Conservation (phyloP, 805 yeast genomes). For the Candida quercuum region DNA sequence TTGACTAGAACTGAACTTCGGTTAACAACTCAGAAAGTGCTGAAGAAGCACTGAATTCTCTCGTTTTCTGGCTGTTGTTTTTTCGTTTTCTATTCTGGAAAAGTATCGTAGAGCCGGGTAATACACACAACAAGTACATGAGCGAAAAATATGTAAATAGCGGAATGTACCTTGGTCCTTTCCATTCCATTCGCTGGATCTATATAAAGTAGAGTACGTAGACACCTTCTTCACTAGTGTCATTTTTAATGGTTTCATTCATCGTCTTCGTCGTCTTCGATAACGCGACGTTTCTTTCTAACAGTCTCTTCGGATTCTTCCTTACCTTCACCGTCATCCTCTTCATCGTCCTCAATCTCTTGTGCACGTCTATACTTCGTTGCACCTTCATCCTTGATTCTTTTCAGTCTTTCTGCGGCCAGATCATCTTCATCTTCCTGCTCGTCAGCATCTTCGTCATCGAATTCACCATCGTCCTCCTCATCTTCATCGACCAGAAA, state of each 20-base stretch:
- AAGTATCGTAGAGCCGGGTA: too few species aligned
- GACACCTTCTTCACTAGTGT: too few species aligned
- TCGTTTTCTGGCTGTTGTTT: background rate
- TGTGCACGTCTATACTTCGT: conserved; percentile 31
- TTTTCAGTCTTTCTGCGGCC: conserved; percentile 25
- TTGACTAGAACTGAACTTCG: background rate
- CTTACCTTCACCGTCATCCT: conserved; percentile 12
- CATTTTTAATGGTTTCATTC: too few species aligned
- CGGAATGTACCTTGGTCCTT: too few species aligned
- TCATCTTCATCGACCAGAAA: conserved; percentile 43
- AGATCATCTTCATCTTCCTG: conserved; percentile 51
- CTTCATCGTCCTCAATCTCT: conserved; percentile 21
- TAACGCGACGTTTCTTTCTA: conserved; percentile 42
- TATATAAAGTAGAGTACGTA: too few species aligned
- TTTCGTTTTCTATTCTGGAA: background rate
- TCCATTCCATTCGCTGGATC: too few species aligned
- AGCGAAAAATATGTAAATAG: too few species aligned
- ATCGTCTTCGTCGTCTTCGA: conserved; percentile 53
- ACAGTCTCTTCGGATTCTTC: background rate
- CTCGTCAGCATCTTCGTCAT: conserved; percentile 34
- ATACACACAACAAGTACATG: too few species aligned
- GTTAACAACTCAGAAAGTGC: too few species aligned
- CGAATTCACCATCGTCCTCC: conserved; percentile 42
- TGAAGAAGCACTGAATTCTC: too few species aligned
- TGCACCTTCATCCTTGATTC: conserved; percentile 41